A percentile compares a stretch with the other conserved stretches of the same genome.
Evolutionary conservation across 2,329 filamentous ascomycete genomes (phyloP).

Genomic region (Fusarium devonianum): DNA sequence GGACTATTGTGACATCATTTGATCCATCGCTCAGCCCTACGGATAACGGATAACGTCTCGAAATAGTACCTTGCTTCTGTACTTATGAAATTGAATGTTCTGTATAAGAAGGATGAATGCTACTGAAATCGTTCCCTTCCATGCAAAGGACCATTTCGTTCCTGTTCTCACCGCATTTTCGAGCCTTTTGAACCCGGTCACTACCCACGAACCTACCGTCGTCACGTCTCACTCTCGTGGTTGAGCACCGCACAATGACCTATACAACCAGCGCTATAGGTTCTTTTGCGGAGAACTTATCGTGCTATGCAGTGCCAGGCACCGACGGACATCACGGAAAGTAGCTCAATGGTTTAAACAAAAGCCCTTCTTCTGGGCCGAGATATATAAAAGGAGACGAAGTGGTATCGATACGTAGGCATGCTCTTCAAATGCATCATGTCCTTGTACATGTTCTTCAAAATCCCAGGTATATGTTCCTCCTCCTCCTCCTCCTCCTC

Average conservation of each 20-base stretch:
- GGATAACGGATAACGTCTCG: not conserved
- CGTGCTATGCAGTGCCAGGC: not conserved
- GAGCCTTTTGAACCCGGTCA: not conserved
- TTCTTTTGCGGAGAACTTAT: too few species aligned
- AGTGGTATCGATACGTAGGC: conserved; percentile 39
- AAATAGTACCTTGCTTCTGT: too few species aligned
- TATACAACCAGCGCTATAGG: too few species aligned
- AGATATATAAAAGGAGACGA: conserved; percentile 33
- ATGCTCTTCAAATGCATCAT: conserved; percentile 35
- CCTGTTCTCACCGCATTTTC: conserved; percentile 4
- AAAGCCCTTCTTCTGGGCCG: conserved; percentile 9
- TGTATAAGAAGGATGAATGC: too few species aligned
- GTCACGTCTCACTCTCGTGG: not conserved
- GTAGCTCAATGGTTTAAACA: not conserved
- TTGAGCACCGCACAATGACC: too few species aligned
- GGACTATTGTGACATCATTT: too few species aligned
- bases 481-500: conserved; percentile 1
- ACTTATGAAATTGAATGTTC: too few species aligned
- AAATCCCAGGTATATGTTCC: conserved; percentile 32
- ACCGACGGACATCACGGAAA: not conserved
- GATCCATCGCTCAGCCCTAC: not conserved
- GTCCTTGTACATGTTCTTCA: conserved; percentile 15
- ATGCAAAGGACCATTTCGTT: not conserved
- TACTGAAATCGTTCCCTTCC: not conserved
- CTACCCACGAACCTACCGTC: not conserved